These are phyloP conservation scores for Mucor saturninus DNA, from an alignment of 371 early-diverging fungal species.

Conservation along the genomic window DNA sequence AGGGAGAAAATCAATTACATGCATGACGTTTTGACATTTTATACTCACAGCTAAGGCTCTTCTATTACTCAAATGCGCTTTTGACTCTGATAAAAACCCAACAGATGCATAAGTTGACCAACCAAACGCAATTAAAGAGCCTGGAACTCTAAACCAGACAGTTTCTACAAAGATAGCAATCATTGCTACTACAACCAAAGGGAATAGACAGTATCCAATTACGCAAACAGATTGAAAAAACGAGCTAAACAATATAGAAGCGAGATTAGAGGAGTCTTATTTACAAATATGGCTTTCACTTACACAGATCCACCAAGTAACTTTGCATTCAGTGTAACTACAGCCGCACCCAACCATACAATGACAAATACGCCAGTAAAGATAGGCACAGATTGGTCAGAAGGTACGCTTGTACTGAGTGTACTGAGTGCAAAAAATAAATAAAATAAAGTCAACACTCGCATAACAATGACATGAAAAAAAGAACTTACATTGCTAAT, in stretches of 20 bases:
- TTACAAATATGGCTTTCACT: background rate
- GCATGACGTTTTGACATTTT: background rate
- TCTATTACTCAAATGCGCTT: constrained; percentile 78
- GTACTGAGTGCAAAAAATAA: constrained; percentile 36
- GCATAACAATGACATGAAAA: background rate
- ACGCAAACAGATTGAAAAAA: constrained; percentile 95
- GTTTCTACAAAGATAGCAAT: constrained; percentile 65
- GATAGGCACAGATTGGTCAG: constrained; percentile 78
- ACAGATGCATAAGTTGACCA: constrained; percentile 91
- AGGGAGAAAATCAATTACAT: background rate
- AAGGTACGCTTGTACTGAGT: constrained; percentile 67
- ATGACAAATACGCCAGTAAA: constrained; percentile 92
- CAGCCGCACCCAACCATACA: constrained; percentile 90
- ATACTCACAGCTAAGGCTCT: constrained; percentile 76
- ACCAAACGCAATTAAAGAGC: constrained; percentile 72
- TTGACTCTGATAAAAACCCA: constrained; percentile 77
- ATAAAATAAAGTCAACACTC: background rate
- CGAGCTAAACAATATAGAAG: constrained; percentile 39
- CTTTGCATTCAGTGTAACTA: constrained; percentile 92
- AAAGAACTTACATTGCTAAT: constrained; percentile 71
- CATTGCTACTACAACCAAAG: constrained; percentile 79
- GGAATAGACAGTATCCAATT: constrained; percentile 94
- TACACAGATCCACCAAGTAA: constrained; percentile 85
- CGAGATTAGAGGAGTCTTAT: too few species aligned
- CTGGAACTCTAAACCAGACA: constrained; percentile 70